Conservation (phyloP, 768 basidiomycete genomes). For the Neoboletus magnificus region DNA sequence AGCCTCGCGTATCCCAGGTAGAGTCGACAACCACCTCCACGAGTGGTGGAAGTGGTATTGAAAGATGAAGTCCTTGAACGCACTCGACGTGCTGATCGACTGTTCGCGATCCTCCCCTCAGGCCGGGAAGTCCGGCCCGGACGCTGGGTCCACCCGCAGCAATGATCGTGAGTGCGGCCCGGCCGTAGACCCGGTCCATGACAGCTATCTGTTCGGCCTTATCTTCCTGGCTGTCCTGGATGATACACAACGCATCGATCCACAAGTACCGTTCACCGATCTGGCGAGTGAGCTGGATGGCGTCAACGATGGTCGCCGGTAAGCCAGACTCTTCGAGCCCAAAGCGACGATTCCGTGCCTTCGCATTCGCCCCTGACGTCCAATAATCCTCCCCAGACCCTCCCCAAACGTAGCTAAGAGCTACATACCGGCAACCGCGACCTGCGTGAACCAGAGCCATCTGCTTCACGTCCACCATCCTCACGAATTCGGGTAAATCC, state of each 20-base stretch:
- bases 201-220: constrained; percentile 13
- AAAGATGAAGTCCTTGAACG: constrained; percentile 22
- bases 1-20: constrained; percentile 19
- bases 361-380: constrained; percentile 4
- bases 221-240: constrained; percentile 21
- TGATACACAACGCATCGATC: constrained; percentile 25
- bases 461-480: constrained; percentile 12
- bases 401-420: constrained; percentile 21
- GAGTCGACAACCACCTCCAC: constrained; percentile 4
- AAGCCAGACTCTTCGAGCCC: background rate
- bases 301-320: constrained; percentile 16
- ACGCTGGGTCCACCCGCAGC: constrained; percentile 16
- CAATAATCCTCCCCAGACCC: constrained; percentile 3
- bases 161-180: constrained; percentile 16
- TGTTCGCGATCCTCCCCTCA: constrained; percentile 8
- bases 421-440: constrained; percentile 10
- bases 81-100: constrained; percentile 14
- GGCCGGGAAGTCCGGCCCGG: constrained; percentile 11
- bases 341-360: background rate
- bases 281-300: constrained; percentile 15
- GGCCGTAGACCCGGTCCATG: constrained; percentile 21
- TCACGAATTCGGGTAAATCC: constrained; percentile 9
- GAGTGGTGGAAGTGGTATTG: constrained; percentile 16
- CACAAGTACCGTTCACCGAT: constrained; percentile 25
- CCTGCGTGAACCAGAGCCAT: constrained; percentile 10